Evolutionary conservation across 352 stramenopile genomes (phyloP), one percentile per base, ranked within the genome.

Genomic region (Peronospora destructor): DNA sequence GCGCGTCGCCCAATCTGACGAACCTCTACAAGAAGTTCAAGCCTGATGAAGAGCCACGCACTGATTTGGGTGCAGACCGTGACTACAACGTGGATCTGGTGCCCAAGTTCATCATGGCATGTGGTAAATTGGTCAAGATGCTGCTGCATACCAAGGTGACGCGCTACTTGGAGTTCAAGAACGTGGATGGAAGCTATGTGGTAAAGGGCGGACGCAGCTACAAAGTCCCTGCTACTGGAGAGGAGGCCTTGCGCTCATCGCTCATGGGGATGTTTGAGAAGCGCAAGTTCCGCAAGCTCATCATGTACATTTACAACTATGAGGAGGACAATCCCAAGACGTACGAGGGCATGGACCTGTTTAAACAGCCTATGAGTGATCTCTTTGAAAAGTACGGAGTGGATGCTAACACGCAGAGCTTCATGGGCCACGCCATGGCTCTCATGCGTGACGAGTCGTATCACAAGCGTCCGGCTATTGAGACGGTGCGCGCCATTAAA

Each of bases 41-140:
- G 64, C 77, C 74, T 0, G 74, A 70, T 5, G 61, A 86, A 45
- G 54, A 76, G 49, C 71, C 80, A 43, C 66, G 74, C 46, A 64
- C 70, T 37, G 75, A 91, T 14, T 68, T 99, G 26, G 96, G 96
- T 46, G 93, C 87, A 32, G 98, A 98, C 67, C 94, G 96, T 40
- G 96, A 99, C 76, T 99, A 99, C 84, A 99, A 99, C 70, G 96
- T 99, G 45, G 97, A 99, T 76, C 76, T 99, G 19, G 97, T 99
- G 65, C 96, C 97, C 40, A 99, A 99, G 80, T 99, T 99, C 65
- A 98, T 99, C 71, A 99, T 99, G 95, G 96, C 97, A 1, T 98
- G 95, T 64, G 97, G 97, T 52, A 99, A 99, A 66, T 82, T 99
- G 16, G 97, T 98, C 19, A 99, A 99, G 77, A 99, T 99, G 90